A percentile compares a stretch with the other conserved stretches of the same genome.
phyloP scores from a whole-genome alignment of 208 protist genomes.

The Wallacemonas sp. region DNA sequence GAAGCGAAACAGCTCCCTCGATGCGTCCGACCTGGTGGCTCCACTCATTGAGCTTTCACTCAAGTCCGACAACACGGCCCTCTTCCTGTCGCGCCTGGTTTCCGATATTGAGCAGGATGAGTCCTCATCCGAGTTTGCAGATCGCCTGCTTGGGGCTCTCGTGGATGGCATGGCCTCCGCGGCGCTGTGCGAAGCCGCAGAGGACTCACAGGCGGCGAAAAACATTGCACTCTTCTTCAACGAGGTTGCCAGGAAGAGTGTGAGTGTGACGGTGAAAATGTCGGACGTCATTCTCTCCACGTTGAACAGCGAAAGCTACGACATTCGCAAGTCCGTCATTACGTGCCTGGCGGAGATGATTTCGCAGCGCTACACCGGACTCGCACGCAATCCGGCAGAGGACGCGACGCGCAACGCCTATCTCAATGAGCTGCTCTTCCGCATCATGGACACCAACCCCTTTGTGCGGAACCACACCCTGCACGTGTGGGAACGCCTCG shows the following conservation, averaged over 20 bases:
- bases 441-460: conserved; percentile 84
- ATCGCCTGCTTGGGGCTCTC: conserved; percentile 48
- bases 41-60: conserved; percentile 77
- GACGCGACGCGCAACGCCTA: conserved; percentile 61
- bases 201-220: conserved; percentile 60
- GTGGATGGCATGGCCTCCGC: conserved; percentile 69
- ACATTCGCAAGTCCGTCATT: conserved; percentile 81
- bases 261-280: conserved; percentile 78
- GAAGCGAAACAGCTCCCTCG: conserved; percentile 33
- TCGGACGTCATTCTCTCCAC: conserved; percentile 53
- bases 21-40: conserved; percentile 59
- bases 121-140: conserved; percentile 19
- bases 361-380: conserved; percentile 77
- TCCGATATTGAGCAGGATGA: conserved; percentile 75
- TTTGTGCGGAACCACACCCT: conserved; percentile 88
- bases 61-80: conserved; percentile 66
- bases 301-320: conserved; percentile 84
- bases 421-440: conserved; percentile 83
- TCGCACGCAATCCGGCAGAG: conserved; percentile 32
- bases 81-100: conserved; percentile 80
- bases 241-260: conserved; percentile 73
- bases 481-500: conserved; percentile 74
- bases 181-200: conserved; percentile 59
- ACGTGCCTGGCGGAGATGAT: conserved; percentile 85
- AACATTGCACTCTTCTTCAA: conserved; percentile 79